Evolutionary conservation across 495 filamentous ascomycete genomes (phyloP).

Genomic region (Aspergillus sparsus): DNA sequence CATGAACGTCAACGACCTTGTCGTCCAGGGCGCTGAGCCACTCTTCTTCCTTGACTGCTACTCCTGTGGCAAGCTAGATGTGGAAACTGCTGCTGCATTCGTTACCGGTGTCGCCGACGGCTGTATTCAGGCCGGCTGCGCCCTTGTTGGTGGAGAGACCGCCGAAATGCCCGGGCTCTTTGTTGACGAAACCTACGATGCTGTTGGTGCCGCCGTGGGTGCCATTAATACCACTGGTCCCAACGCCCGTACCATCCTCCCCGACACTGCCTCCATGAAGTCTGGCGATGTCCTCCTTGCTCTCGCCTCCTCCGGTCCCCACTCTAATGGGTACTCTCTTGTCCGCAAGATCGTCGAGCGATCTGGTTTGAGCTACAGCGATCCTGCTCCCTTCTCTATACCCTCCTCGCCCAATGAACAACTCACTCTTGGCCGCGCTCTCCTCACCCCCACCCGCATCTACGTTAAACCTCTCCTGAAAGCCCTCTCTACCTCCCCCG

Average conservation of each 20-base stretch:
- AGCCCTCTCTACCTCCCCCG: constrained; percentile 44
- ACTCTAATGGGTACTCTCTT: constrained; percentile 95
- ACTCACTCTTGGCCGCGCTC: constrained; percentile 64
- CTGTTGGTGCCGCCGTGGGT: constrained; percentile 83
- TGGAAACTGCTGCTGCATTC: constrained; percentile 73
- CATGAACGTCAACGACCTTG: constrained; percentile 97
- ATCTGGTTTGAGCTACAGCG: constrained; percentile 65
- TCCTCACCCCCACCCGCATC: constrained; percentile 79
- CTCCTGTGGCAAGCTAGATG: constrained; percentile 81
- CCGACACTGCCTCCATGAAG: constrained; percentile 71
- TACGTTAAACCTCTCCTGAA: constrained; percentile 75
- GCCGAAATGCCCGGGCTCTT: constrained; percentile 98
- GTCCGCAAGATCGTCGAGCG: constrained; percentile 81
- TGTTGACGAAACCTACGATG: constrained; percentile 79
- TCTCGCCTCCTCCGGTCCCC: constrained; percentile 77
- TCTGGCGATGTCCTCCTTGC: constrained; percentile 82
- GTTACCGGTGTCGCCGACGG: constrained; percentile 85
- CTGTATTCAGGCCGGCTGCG: constrained; percentile 78
- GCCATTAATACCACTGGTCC: constrained; percentile 62
- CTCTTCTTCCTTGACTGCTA: constrained; percentile 97
- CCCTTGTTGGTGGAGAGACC: constrained; percentile 93
- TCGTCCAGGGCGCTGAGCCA: constrained; percentile 92
- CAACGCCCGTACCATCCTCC: constrained; percentile 64
- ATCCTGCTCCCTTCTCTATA: constrained; percentile 73
- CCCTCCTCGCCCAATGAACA: constrained; percentile 34